phyloP scores from a whole-genome alignment of 129 eudicot species.

The Calendula officinalis region DNA sequence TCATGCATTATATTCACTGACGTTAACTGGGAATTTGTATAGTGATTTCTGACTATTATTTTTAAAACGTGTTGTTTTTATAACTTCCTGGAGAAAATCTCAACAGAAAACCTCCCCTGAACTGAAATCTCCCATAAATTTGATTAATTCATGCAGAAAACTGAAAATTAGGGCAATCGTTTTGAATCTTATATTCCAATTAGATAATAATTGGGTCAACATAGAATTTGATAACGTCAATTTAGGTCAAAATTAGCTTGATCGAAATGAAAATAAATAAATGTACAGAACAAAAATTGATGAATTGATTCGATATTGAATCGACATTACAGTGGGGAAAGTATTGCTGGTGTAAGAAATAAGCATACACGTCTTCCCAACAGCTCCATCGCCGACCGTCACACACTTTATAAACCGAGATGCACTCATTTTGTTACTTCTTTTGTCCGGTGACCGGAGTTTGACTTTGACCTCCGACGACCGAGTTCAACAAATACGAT shows the following conservation, averaged over 20 bases:
- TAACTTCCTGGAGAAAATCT: no score
- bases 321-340: slow-evolving; percentile 63
- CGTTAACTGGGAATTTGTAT: no score
- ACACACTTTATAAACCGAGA: slow-evolving; percentile 86
- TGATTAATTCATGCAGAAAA: no score
- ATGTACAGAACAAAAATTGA: not conserved
- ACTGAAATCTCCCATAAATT: not conserved
- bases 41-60: no score
- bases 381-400: slow-evolving; percentile 86
- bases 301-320: slow-evolving; percentile 7
- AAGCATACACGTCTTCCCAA: slow-evolving; percentile 85
- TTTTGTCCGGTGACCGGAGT: slow-evolving; percentile 34
- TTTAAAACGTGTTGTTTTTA: no score
- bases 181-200: slow-evolving; percentile 3
- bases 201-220: not conserved
- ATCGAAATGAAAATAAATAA: not conserved
- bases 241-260: slow-evolving; percentile 13
- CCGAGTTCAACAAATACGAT: slow-evolving; percentile 14
- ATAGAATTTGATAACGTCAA: slow-evolving; percentile 2
- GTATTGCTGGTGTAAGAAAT: slow-evolving; percentile 24
- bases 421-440: slow-evolving; percentile 49
- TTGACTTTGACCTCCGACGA: slow-evolving; percentile 28
- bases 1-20: no score
- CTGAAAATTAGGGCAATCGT: not conserved
- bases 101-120: no score